Evolutionary conservation across 1,284 basidiomycete genomes (phyloP), one percentile per base, ranked within the genome.

Genomic region (Gomphus sp.): DNA sequence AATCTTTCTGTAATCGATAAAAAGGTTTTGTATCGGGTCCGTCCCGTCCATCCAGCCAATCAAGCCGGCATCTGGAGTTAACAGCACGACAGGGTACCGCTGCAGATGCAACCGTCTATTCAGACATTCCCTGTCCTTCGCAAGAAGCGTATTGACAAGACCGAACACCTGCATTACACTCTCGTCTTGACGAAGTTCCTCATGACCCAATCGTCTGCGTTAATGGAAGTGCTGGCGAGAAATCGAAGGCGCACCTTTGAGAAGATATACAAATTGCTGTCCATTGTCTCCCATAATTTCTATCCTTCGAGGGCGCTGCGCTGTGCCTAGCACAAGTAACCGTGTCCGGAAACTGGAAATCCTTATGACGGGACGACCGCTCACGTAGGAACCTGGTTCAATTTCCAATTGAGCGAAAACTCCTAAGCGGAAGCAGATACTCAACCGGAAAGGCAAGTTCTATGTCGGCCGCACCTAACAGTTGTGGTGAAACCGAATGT

Each of bases 81-180:
- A 72, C 6, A 82, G 82, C 36, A 81, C 82, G 61, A 83, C 79
- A 5, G 81, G 76, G 72, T 77, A 84, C 36, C 74, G 72, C 62
- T 80, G 80, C 56, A 84, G 80, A 62, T 77, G 79, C 57, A 85
- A 73, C 63, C 82, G 79, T 25, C 82, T 73, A 71, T 82, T 83
- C 73, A 82, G 81, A 61, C 75, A 77, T 66, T 84, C 81, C 28
- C 80, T 75, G 63, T 85, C 81, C 57, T 74, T 76, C 34, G 74
- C 73, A 25, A 85, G 73, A 0, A 84, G 70, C 5, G 80, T 83
- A 69, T 85, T 85, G 71, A 84, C 78, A 54, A 84, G 72, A 12
- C 81, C 81, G 65, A 85, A 82, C 25, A 85, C 74, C 68, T 85
- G 82, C 82, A 84, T 84, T 61, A 84, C 82, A 44, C 82, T 73